Conservation (phyloP, 2,329 filamentous ascomycete species). For the Trichoderma polysporum region DNA sequence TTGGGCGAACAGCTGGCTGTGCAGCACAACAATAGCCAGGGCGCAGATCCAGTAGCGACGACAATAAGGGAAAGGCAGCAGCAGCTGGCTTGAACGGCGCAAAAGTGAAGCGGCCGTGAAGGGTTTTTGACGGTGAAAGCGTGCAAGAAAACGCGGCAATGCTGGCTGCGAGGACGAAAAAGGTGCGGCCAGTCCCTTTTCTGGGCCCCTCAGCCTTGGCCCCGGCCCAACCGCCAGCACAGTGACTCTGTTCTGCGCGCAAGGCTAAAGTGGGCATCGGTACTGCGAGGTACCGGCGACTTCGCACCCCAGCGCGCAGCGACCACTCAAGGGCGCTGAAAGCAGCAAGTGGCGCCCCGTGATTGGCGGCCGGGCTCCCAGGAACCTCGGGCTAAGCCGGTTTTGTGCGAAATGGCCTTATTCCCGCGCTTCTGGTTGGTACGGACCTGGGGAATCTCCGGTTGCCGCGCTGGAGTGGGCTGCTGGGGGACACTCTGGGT, state of each 20-base stretch:
- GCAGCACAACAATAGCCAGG: conserved; percentile 15
- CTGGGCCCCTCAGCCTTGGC: conserved; percentile 19
- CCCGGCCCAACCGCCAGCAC: conserved; percentile 9
- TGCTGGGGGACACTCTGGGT: not conserved
- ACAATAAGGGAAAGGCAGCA: not conserved
- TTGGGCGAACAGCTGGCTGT: not conserved
- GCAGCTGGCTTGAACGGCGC: not conserved
- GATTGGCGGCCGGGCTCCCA: conserved; percentile 1
- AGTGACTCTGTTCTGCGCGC: not conserved
- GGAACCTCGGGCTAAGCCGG: conserved; percentile 1
- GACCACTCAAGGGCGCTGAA: not conserved
- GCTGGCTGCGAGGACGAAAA: conserved; percentile 6
- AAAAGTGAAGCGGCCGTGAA: not conserved
- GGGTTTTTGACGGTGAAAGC: not conserved
- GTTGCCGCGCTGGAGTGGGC: conserved; percentile 12
- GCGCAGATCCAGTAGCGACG: not conserved
- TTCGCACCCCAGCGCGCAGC: not conserved
- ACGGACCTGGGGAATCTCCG: conserved; percentile 18
- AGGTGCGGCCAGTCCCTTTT: conserved; percentile 20
- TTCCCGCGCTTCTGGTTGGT: not conserved
- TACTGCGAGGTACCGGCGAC: conserved; percentile 7
- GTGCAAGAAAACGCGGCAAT: conserved; percentile 12
- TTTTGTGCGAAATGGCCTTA: not conserved
- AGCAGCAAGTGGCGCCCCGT: not conserved
- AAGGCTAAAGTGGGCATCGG: not conserved